Conservation (phyloP, 805 yeast species). For the Lipomyces anomalus region DNA sequence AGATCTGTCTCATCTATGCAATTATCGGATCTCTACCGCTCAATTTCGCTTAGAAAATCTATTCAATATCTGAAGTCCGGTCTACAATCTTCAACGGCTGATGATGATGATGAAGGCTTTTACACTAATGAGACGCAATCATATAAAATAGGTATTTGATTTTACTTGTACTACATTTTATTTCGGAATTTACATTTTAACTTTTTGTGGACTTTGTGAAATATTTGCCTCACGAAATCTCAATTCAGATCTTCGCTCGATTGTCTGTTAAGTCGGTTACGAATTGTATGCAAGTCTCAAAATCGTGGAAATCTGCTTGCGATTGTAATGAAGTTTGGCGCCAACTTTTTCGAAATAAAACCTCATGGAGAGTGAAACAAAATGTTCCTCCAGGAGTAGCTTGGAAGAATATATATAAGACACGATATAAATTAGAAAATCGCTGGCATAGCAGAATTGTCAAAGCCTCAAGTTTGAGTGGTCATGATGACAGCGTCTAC, state of each 20-base stretch:
- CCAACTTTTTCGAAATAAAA: conserved; percentile 5
- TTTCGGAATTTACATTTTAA: no score
- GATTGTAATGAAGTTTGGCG: conserved; percentile 13
- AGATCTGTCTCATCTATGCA: neutral
- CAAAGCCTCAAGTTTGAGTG: conserved; percentile 33
- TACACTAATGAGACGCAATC: neutral
- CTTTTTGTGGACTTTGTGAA: conserved; percentile 1
- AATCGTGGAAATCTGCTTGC: conserved; percentile 12
- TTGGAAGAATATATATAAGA: conserved; percentile 28
- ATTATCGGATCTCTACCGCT: neutral
- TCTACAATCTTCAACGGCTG: neutral
- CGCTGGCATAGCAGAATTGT: conserved; percentile 29
- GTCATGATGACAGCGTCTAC: conserved; percentile 80
- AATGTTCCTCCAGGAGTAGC: conserved; percentile 7
- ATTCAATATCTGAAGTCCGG: neutral
- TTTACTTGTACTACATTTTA: no score
- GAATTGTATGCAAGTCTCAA: conserved; percentile 15
- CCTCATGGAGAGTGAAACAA: conserved; percentile 9
- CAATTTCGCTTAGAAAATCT: neutral
- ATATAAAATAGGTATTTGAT: neutral
- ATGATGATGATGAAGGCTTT: neutral
- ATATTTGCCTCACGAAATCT: conserved; percentile 18
- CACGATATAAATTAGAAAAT: conserved; percentile 26
- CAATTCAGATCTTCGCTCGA: conserved; percentile 12
- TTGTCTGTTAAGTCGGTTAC: conserved; percentile 7